These are phyloP conservation scores for Termitomyces sp. DNA, from an alignment of 768 basidiomycete species.

Conservation along the genomic window DNA sequence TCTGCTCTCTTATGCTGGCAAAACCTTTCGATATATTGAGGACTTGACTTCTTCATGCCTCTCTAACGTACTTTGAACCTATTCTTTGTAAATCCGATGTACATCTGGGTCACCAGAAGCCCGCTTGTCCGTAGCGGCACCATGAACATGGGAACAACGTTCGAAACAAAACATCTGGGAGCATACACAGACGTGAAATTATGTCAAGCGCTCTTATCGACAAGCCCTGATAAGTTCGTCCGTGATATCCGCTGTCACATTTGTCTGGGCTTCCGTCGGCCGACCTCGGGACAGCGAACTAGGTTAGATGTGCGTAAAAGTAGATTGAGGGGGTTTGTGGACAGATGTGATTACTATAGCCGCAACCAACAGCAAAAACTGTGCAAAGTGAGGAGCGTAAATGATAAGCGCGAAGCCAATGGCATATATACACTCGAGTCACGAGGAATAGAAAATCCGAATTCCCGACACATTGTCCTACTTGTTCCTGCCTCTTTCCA, in stretches of 20 bases:
- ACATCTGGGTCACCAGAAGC: not conserved
- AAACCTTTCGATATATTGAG: too few species aligned
- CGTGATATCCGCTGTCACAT: not conserved
- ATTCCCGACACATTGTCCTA: conserved; percentile 13
- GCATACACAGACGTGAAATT: conserved; percentile 1
- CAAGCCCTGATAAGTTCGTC: not conserved
- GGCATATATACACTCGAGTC: conserved; percentile 14
- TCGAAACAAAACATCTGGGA: not conserved
- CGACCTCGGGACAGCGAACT: not conserved
- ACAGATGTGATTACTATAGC: not conserved
- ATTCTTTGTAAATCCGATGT: not conserved
- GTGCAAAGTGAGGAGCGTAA: conserved; percentile 18
- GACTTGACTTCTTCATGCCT: too few species aligned
- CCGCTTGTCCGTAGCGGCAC: not conserved
- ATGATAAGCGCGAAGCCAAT: conserved; percentile 16
- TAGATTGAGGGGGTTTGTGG: conserved; percentile 2
- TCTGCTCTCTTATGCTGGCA: too few species aligned
- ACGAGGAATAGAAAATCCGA: conserved; percentile 12
- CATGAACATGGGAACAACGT: not conserved
- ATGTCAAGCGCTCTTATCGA: not conserved
- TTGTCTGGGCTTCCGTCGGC: not conserved
- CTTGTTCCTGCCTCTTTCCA: conserved; percentile 12
- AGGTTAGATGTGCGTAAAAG: not conserved
- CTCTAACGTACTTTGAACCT: not conserved
- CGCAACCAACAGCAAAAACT: conserved; percentile 23